These are phyloP conservation scores for Lipomyces lipofer DNA, from an alignment of 805 yeast genomes.

Conservation along the genomic window DNA sequence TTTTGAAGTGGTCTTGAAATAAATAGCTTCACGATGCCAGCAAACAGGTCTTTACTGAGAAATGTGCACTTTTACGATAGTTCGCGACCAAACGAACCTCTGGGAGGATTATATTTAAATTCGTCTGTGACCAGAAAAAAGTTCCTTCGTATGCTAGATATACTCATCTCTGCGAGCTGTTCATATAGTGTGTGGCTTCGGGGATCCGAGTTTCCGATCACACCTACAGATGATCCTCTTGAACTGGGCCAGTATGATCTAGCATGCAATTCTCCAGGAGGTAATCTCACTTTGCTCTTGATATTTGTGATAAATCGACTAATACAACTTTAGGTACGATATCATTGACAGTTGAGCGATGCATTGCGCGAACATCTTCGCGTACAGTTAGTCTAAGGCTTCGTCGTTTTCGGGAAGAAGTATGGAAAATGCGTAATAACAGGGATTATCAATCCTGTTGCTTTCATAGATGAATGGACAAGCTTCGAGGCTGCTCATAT, in stretches of 20 bases:
- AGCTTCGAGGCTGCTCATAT: too few relatives aligned
- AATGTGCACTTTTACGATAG: not conserved
- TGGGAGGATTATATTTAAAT: not conserved
- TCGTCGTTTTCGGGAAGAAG: too few relatives aligned
- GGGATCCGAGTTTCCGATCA: not conserved
- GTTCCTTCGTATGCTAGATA: not conserved
- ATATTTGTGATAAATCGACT: too few relatives aligned
- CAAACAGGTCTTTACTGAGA: not conserved
- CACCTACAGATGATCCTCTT: not conserved
- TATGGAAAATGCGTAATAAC: too few relatives aligned
- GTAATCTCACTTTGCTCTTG: too few relatives aligned
- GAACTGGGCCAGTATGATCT: not conserved
- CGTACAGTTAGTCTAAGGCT: too few relatives aligned
- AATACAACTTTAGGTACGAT: too few relatives aligned
- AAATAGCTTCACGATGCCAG: not conserved
- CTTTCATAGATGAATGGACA: too few relatives aligned
- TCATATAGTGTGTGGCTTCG: not conserved
- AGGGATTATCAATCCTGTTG: too few relatives aligned
- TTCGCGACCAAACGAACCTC: not conserved
- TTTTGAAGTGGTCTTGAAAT: not conserved
- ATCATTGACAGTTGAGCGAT: too few relatives aligned
- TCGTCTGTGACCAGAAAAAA: not conserved
- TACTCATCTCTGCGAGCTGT: not conserved
- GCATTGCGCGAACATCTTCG: too few relatives aligned
- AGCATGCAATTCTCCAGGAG: not conserved